Percentiles rank a stretch among this genome's conserved stretches.
Conservation (phyloP, 202 grass and related monocot genomes). For the Dendrocalamus latiflorus region DNA sequence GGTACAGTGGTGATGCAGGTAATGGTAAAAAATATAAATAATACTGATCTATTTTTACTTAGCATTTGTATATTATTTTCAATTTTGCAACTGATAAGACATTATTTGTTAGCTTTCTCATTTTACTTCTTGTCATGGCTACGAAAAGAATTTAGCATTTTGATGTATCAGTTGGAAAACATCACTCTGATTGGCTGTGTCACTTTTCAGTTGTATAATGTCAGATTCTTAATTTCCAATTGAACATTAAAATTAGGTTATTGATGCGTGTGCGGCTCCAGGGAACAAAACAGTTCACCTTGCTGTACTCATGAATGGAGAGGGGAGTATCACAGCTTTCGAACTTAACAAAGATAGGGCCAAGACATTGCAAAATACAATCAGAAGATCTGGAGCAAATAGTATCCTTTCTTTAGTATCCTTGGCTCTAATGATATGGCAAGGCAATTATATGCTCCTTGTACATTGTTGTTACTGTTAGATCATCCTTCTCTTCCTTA, state of each 20-base stretch:
- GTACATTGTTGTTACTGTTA: background rate
- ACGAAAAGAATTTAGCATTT: background rate
- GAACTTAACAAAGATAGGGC: no score
- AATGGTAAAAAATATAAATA: background rate
- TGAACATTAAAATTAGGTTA: conserved; percentile 74
- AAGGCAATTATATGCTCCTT: background rate
- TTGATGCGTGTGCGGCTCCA: conserved; percentile 99
- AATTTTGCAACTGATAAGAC: background rate
- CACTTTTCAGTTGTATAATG: background rate
- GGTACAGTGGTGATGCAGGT: background rate
- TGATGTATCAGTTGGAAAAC: background rate
- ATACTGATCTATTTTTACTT: background rate
- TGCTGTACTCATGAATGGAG: no score
- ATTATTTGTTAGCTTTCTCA: background rate
- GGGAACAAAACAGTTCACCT: conserved; percentile 99
- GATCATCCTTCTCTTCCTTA: background rate
- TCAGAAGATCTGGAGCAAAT: no score
- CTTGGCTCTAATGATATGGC: background rate
- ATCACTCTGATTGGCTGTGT: background rate
- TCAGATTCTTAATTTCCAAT: conserved; percentile 28
- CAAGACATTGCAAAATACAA: no score
- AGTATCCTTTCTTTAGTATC: conserved; percentile 47
- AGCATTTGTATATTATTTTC: background rate
- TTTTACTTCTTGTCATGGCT: background rate
- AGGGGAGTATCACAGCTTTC: no score